Base-by-base conservation (phyloP, 306 rosid genomes). In the Dryas drummondii region DNA sequence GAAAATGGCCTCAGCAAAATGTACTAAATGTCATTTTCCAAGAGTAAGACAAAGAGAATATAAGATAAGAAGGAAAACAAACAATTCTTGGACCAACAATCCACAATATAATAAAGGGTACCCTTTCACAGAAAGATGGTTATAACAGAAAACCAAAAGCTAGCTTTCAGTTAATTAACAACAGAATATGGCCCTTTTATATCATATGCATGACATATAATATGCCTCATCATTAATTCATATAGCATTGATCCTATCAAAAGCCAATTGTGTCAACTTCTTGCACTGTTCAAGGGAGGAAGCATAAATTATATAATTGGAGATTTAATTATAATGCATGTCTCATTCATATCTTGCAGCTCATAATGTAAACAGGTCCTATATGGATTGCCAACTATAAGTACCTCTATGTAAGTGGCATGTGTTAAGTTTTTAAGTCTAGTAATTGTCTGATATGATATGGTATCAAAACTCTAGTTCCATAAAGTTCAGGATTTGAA, bases 21-120 rank as follows among this genome's bases (percentile, higher is more conserved):
- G 27, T 19, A 54, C 44, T 1, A 42, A 61, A 61, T 61, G 14
- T 62, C 42, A 58, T 26, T 37, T 9, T 13, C 70, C 63, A 57
- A 51, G 32, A 52, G 41, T 17, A 41, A 15, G 40, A 51, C 44
- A 70, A 16, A 52, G n/a, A 44, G 27, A 62, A 56, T 10, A 61
- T 58, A 16, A 53, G 5, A 9, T 11, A 22, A 56, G 55, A 52
- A 59, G 77, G 19, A 56, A 16, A 16, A 50, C 62, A 76, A 17
- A 6, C 14, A 32, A 32, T 12, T 47, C 70, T 61, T 56, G 89
- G 91, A 76, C 87, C 91, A 79, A 4, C 73, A 51, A 41, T 80
- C 83, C 87, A 87, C 83, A 74, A 51, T 16, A 19, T 51, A 66
- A 74, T 66, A 76, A 68, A 66, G 22, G 75, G 13, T 15, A 32